Conservation (phyloP, 495 filamentous ascomycete species). For the Lichina pygmaea region DNA sequence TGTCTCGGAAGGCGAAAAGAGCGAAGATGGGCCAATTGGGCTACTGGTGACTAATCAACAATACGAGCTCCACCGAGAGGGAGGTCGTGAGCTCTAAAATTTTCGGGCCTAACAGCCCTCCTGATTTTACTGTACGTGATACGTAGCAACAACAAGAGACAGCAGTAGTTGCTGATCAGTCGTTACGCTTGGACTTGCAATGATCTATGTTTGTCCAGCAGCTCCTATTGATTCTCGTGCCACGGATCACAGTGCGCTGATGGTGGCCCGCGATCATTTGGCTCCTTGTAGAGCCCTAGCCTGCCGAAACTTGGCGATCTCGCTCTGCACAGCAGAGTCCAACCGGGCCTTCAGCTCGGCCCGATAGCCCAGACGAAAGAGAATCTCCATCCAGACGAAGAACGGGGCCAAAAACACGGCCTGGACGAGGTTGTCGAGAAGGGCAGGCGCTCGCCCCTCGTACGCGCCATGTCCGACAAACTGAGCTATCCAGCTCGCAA, state of each 20-base stretch:
- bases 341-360: conserved; percentile 61
- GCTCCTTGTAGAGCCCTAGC: neutral
- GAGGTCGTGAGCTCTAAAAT: too few relatives aligned
- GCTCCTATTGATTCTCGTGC: conserved; percentile 10
- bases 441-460: conserved; percentile 65
- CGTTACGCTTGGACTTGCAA: neutral
- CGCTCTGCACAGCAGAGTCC: conserved; percentile 41
- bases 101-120: too few relatives aligned
- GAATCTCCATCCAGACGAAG: conserved; percentile 88
- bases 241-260: conserved; percentile 13
- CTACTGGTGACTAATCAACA: too few relatives aligned
- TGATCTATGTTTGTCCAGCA: conserved; percentile 7
- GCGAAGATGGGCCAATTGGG: too few relatives aligned
- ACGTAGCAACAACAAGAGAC: neutral
- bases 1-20: too few relatives aligned
- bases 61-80: too few relatives aligned
- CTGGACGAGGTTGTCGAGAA: conserved; percentile 76
- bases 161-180: neutral
- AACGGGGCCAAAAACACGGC: conserved; percentile 88
- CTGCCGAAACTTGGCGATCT: conserved; percentile 27
- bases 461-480: conserved; percentile 81
- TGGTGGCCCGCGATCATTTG: neutral
- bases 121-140: too few relatives aligned
- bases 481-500: conserved; percentile 62
- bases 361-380: conserved; percentile 79